These are phyloP conservation scores for Globisporangium cystogenes DNA, from an alignment of 352 stramenopile genomes.

Conservation along the genomic window DNA sequence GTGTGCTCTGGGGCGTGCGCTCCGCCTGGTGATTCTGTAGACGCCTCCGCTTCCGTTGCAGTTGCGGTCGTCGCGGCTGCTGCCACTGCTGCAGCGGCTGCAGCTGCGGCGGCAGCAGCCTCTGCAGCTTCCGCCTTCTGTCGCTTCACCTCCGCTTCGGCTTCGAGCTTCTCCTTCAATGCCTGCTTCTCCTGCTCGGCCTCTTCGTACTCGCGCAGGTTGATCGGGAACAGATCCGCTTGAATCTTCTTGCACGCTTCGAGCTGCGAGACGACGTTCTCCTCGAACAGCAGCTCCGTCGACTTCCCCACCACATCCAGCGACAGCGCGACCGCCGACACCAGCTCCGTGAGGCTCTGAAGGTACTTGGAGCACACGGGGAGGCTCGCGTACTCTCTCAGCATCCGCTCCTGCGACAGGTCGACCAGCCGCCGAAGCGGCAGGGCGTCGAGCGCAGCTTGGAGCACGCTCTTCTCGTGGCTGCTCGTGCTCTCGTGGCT, in stretches of 20 bases:
- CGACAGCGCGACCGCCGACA: constrained; percentile 61
- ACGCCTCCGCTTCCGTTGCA: constrained; percentile 6
- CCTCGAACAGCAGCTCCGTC: constrained; percentile 45
- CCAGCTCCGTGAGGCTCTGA: constrained; percentile 79
- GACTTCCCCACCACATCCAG: constrained; percentile 44
- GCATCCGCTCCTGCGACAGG: constrained; percentile 66
- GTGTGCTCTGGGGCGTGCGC: constrained; percentile 10
- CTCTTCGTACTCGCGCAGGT: constrained; percentile 69
- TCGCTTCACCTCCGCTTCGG: constrained; percentile 47
- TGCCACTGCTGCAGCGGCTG: not conserved
- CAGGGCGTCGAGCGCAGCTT: constrained; percentile 42
- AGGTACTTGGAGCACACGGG: constrained; percentile 82
- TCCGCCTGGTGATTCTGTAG: not conserved
- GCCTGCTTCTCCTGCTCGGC: constrained; percentile 34
- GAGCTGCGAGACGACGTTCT: constrained; percentile 29
- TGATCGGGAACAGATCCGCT: constrained; percentile 54
- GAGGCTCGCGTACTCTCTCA: constrained; percentile 69
- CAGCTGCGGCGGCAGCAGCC: constrained; percentile 14
- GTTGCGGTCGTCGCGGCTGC: constrained; percentile 10
- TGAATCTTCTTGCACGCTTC: constrained; percentile 59
- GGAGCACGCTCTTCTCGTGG: constrained; percentile 22
- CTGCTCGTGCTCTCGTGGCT: constrained; percentile 8
- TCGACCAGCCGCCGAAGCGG: constrained; percentile 66
- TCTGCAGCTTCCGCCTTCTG: constrained; percentile 30
- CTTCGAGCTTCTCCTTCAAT: constrained; percentile 24